Base-by-base conservation (phyloP, 306 rosid species). In the Potentilla sterilis region DNA sequence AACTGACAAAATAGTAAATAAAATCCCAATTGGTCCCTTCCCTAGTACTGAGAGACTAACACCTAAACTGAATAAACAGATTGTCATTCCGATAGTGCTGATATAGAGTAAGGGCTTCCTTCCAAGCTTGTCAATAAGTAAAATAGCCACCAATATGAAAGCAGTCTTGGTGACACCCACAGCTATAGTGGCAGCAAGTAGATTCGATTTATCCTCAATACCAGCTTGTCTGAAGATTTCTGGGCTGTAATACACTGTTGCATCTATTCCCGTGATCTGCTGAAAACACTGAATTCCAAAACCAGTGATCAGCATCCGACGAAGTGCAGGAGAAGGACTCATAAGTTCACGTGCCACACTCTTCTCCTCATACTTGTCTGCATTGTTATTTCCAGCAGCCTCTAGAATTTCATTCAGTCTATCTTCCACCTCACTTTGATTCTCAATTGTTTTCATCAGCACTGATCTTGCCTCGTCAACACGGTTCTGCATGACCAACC, bases 201-300 rank as follows among this genome's bases (percentile, higher is more conserved):
- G 85, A 75, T 90, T 88, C 12, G 89, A 74, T 2, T 91, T 80
- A 74, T 85, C 87, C 48, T 82, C 77, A 66, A 94, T 79, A 51
- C 98, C 98, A 34, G 96, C 94, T 8, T 84, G 84, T 82, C 81
- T 48, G 67, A 94, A 81, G 83, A 94, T 94, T 64, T 86, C 88
- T 22, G 98, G 98, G 67, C 96, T 94, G 84, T 94, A 94, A 55
- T 94, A 94, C n/a, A 94, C 98, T 49, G 90, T 89, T 5, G 98
- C 98, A 63, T 94, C 98, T 44, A 91, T 90, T 72, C 98, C 97
- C n/a, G 98, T 90, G 66, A 94, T 86, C 87, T 94, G 98, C 85
- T 94, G 98, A 78, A 94, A 91, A 81, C 97, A 91, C 32, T 94
- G 98, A 78, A 91, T 91, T 68, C 98, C 98, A 40, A 88, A 71